Conservation (phyloP, 176 grass and related monocot species). For the Poa annua region DNA sequence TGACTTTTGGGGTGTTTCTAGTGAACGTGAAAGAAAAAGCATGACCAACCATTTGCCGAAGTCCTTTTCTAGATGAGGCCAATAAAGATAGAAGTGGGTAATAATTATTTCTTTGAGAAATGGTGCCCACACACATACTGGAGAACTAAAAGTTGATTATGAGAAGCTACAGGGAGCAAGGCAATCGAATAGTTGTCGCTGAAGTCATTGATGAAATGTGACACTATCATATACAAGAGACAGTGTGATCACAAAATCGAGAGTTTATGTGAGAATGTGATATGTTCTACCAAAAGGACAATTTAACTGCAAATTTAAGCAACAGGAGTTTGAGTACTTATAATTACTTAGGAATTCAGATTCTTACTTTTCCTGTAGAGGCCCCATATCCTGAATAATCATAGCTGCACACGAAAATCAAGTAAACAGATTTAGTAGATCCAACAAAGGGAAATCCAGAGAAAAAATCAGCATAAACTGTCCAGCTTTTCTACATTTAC, state of each 20-base stretch:
- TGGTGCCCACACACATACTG: constrained; percentile 32
- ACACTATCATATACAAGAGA: constrained; percentile 30
- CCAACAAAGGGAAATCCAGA: background rate
- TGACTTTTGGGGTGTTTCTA: constrained; percentile 24
- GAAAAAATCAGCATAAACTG: constrained; percentile 10
- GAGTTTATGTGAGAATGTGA: background rate
- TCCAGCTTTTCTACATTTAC: background rate
- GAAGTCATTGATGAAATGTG: constrained; percentile 27
- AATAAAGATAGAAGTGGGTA: constrained; percentile 20
- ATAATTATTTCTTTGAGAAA: constrained; percentile 46
- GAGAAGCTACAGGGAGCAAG: constrained; percentile 31
- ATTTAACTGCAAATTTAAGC: constrained; percentile 36
- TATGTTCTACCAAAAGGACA: too few relatives aligned
- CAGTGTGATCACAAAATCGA: constrained; percentile 35
- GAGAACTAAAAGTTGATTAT: constrained; percentile 39
- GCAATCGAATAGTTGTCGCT: constrained; percentile 30
- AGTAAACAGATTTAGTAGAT: constrained; percentile 36
- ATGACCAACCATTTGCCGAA: constrained; percentile 31
- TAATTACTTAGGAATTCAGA: constrained; percentile 36
- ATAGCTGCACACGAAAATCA: constrained; percentile 69
- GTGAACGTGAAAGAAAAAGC: constrained; percentile 12
- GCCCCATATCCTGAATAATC: constrained; percentile 99
- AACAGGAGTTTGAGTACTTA: constrained; percentile 6
- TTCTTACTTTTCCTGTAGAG: constrained; percentile 93
- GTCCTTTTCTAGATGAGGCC: constrained; percentile 31